Evolutionary conservation across 192 early-diverging fungal species (phyloP).

Genomic region (Obelidium mucronatum): DNA sequence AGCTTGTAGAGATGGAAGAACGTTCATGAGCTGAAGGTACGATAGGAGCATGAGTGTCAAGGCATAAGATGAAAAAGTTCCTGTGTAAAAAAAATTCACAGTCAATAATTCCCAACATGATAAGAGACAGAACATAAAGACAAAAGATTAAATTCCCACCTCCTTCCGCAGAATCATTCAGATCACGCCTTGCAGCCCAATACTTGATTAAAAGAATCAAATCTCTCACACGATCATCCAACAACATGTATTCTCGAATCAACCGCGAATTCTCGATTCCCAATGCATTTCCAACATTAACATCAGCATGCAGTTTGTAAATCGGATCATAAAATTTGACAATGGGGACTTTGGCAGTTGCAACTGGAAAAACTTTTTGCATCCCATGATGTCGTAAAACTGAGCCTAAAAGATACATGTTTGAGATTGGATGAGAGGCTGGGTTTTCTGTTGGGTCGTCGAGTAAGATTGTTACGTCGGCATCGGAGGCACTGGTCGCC

Average conservation of each 20-base stretch:
- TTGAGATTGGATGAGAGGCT: conserved; percentile 25
- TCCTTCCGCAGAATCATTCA: conserved; percentile 53
- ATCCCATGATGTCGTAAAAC: conserved; percentile 42
- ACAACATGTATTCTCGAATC: conserved; percentile 42
- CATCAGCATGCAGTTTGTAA: conserved; percentile 38
- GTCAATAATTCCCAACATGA: too few species aligned
- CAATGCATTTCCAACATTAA: conserved; percentile 54
- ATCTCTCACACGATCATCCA: conserved; percentile 49
- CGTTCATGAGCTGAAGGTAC: conserved; percentile 46
- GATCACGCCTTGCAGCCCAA: conserved; percentile 48
- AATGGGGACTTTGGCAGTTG: conserved; percentile 53
- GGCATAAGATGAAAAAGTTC: conserved; percentile 54
- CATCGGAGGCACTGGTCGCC: conserved; percentile 47
- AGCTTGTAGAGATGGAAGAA: conserved; percentile 51
- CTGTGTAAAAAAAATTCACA: conserved; percentile 31
- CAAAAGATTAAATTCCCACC: conserved; percentile 25
- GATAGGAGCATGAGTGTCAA: conserved; percentile 55
- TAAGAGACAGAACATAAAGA: neutral
- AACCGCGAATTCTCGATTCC: conserved; percentile 54
- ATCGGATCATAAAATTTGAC: conserved; percentile 56
- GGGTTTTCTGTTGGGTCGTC: conserved; percentile 18
- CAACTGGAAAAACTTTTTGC: conserved; percentile 44
- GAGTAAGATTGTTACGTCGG: conserved; percentile 43
- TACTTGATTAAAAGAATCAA: conserved; percentile 56
- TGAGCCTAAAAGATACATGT: conserved; percentile 41